These are phyloP conservation scores for Asterochloris sp. DNA, from an alignment of 139 green algal species.

Conservation along the genomic window DNA sequence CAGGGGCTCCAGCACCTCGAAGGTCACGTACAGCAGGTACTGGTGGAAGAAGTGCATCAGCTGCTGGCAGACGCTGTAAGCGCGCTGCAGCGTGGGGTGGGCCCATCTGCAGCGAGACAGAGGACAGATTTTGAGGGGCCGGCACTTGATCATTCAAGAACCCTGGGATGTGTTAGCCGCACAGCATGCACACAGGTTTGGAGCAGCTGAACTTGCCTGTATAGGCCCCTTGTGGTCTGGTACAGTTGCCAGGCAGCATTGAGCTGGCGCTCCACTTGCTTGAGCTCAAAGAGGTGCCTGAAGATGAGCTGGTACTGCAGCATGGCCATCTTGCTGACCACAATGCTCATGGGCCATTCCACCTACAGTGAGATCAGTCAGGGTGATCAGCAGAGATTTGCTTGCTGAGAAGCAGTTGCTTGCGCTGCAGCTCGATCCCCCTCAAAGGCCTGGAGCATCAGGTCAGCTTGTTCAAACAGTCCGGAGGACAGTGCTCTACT, in stretches of 20 bases:
- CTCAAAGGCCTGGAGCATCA: no score
- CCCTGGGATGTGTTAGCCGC: no score
- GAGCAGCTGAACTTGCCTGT: background rate
- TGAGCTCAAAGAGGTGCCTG: slow-evolving; percentile 79
- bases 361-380: slow-evolving; percentile 8
- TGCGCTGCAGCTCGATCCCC: no score
- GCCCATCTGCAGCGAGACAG: background rate
- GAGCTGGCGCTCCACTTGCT: slow-evolving; percentile 81
- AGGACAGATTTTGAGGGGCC: background rate
- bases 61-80: slow-evolving; percentile 59
- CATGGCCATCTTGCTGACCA: slow-evolving; percentile 66
- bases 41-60: slow-evolving; percentile 77
- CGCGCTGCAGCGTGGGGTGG: slow-evolving; percentile 29
- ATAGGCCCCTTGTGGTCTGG: slow-evolving; percentile 46
- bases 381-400: background rate
- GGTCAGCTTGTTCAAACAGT: no score
- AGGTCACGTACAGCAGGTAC: slow-evolving; percentile 77
- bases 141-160: no score
- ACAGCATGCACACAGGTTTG: no score
- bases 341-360: slow-evolving; percentile 76
- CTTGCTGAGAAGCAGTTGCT: no score
- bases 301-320: slow-evolving; percentile 91
- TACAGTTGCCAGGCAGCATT: slow-evolving; percentile 52
- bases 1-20: slow-evolving; percentile 79
- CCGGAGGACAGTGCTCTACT: no score